phyloP scores from a whole-genome alignment of 192 early-diverging fungal genomes.

The Coemansia sp. region DNA sequence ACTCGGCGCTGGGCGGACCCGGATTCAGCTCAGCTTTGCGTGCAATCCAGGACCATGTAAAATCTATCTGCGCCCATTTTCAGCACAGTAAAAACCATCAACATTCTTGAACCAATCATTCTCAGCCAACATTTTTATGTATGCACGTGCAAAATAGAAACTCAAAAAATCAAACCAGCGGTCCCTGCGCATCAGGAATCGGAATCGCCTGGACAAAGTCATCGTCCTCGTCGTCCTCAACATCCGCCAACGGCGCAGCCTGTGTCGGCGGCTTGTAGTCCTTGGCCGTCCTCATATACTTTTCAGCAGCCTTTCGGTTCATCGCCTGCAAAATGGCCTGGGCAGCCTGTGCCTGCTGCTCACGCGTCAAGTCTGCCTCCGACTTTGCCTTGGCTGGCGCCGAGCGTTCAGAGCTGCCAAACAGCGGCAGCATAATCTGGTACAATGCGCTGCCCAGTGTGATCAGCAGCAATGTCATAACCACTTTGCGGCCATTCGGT shows the following conservation, averaged over 20 bases:
- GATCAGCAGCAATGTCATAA: conserved; percentile 26
- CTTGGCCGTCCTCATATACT: conserved; percentile 33
- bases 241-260: background rate
- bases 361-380: conserved; percentile 23
- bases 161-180: conserved; percentile 10
- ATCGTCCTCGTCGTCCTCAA: conserved; percentile 9
- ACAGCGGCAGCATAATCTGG: conserved; percentile 41
- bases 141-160: background rate
- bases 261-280: conserved; percentile 28
- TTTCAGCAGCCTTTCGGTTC: conserved; percentile 31
- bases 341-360: conserved; percentile 47
- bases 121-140: conserved; percentile 8
- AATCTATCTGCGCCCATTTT: background rate
- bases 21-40: background rate
- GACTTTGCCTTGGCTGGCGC: conserved; percentile 12
- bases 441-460: conserved; percentile 48
- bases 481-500: conserved; percentile 19
- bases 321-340: conserved; percentile 37
- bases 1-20: background rate
- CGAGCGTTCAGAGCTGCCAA: conserved; percentile 13
- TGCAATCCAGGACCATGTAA: background rate
- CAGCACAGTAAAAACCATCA: background rate
- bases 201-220: conserved; percentile 11
- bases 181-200: conserved; percentile 9
- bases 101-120: conserved; percentile 17